Evolutionary conservation across 768 basidiomycete genomes (phyloP).

Genomic region (Leucosporidium scottii): DNA sequence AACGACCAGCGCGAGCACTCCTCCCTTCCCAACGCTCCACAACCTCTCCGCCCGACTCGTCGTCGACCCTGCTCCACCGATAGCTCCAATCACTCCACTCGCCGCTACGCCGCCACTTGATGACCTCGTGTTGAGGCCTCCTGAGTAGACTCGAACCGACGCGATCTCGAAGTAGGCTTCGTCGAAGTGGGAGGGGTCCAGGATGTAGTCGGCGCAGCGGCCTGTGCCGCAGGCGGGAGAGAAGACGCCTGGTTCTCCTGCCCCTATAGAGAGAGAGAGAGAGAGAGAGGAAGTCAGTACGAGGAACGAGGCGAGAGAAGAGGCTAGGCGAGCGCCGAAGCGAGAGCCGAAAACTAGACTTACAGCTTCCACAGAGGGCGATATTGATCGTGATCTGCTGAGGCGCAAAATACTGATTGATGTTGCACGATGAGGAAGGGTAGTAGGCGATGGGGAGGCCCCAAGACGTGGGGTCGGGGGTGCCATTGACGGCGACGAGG

Average conservation of each 20-base stretch:
- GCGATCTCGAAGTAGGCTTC: too few relatives aligned
- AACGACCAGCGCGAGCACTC: too few relatives aligned
- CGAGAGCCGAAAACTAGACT: slow-evolving; percentile 37
- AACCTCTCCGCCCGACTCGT: too few relatives aligned
- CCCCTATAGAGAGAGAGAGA: background rate
- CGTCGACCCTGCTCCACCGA: too few relatives aligned
- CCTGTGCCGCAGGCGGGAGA: slow-evolving; percentile 59
- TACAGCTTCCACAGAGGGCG: slow-evolving; percentile 36
- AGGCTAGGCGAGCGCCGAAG: background rate
- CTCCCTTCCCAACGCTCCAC: too few relatives aligned
- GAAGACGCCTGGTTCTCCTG: slow-evolving; percentile 53
- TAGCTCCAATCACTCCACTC: too few relatives aligned
- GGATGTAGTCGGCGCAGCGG: slow-evolving; percentile 59
- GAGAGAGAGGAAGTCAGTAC: too few relatives aligned
- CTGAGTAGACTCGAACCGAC: too few relatives aligned
- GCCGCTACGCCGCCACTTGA: too few relatives aligned
- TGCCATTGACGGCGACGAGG: slow-evolving; percentile 38
- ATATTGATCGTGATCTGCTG: slow-evolving; percentile 38
- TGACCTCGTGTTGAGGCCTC: too few relatives aligned
- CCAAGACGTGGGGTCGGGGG: slow-evolving; percentile 47
- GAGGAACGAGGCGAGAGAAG: too few relatives aligned
- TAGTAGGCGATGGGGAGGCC: slow-evolving; percentile 67
- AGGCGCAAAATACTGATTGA: slow-evolving; percentile 40
- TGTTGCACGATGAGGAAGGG: slow-evolving; percentile 41
- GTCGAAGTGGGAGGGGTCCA: slow-evolving; percentile 48